phyloP scores from a whole-genome alignment of 352 stramenopile species.

The Phytophthora megakarya region DNA sequence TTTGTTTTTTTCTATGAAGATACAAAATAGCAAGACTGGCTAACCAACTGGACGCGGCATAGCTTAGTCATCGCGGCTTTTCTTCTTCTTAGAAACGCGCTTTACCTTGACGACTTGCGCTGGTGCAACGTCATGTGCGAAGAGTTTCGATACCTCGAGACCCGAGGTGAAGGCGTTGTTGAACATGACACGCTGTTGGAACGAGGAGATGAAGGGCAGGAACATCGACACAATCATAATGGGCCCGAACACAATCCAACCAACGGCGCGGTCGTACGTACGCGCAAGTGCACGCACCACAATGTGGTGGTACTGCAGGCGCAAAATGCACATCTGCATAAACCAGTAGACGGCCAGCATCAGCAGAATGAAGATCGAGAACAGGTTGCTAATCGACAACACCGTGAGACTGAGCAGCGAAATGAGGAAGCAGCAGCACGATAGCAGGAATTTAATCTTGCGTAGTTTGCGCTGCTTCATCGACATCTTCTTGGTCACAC shows the following conservation, averaged over 20 bases:
- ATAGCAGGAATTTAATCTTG: conserved; percentile 88
- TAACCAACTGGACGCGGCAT: conserved; percentile 7
- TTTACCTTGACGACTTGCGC: conserved; percentile 88
- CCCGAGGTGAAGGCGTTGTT: conserved; percentile 90
- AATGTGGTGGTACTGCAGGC: conserved; percentile 86
- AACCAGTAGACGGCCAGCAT: conserved; percentile 87
- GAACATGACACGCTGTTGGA: conserved; percentile 92
- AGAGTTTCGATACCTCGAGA: conserved; percentile 89
- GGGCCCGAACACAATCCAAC: conserved; percentile 89
- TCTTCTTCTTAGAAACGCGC: conserved; percentile 90
- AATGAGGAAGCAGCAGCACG: conserved; percentile 69
- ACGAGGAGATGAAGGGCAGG: conserved; percentile 85
- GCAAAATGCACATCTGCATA: conserved; percentile 80
- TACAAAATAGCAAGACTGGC: conserved; percentile 46
- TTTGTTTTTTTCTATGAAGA: conserved; percentile 45
- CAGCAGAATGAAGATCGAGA: conserved; percentile 74
- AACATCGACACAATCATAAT: conserved; percentile 92
- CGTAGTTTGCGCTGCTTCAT: conserved; percentile 90
- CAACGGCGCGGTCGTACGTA: conserved; percentile 75
- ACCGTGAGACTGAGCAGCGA: conserved; percentile 74
- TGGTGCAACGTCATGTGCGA: conserved; percentile 82
- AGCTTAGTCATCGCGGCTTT: conserved; percentile 79
- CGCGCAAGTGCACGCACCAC: conserved; percentile 78
- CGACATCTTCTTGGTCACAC: conserved; percentile 90
- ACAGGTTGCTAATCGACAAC: conserved; percentile 71